These are phyloP conservation scores for Hura crepitans DNA, from an alignment of 441 rosid genomes.

Conservation along the genomic window DNA sequence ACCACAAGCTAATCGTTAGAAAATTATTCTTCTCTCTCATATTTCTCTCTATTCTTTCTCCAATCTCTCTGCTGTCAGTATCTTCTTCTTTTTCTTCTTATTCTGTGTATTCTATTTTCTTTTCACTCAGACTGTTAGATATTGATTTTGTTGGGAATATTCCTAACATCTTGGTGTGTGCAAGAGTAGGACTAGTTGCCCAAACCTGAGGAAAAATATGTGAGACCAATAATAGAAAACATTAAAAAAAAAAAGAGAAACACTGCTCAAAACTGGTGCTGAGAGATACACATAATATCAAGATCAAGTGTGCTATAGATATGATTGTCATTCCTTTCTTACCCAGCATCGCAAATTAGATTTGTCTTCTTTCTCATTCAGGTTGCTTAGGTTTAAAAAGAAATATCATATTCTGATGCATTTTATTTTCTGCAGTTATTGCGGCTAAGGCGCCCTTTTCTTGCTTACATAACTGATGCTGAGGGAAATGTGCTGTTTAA, in stretches of 20 bases:
- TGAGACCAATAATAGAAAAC: neutral
- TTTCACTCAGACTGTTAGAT: too few relatives aligned
- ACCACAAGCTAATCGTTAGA: too few relatives aligned
- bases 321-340: neutral
- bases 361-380: constrained; percentile 2
- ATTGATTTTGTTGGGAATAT: too few relatives aligned
- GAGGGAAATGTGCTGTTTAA: constrained; percentile 71
- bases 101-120: too few relatives aligned
- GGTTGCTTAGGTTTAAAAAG: neutral
- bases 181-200: neutral
- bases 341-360: neutral
- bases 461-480: constrained; percentile 72
- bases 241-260: too few relatives aligned
- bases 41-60: too few relatives aligned
- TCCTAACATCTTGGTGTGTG: too few relatives aligned
- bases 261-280: neutral
- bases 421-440: constrained; percentile 49
- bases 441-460: constrained; percentile 85
- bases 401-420: neutral
- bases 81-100: too few relatives aligned
- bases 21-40: too few relatives aligned
- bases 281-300: neutral
- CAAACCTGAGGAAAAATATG: neutral
- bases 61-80: too few relatives aligned
- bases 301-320: neutral